Evolutionary conservation across 129 eudicot species (phyloP), one percentile per base, ranked within the genome.

Genomic region (Pseudognaphalium luteoalbum): DNA sequence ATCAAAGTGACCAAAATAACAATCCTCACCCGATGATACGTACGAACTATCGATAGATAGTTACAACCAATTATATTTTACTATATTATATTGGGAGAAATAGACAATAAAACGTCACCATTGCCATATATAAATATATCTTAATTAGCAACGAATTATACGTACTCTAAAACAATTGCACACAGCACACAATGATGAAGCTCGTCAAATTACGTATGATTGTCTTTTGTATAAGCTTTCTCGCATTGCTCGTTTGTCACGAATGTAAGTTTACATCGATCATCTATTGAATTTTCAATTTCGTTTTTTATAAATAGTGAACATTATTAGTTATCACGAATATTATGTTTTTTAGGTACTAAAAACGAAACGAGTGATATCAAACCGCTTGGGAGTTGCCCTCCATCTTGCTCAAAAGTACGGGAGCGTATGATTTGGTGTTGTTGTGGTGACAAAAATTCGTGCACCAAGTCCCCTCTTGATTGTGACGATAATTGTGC

Each of bases 341-440:
- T 30, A 32, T 50, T 1, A 9, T 71, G 7, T 6, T 20, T 20
- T 50, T 30, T 29, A 17, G 75, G 75, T 71, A 54, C 35, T 12
- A 52, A 52, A 16, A 28, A 50, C 30, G 64, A 54, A 71, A 11
- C 41, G 8, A 29, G 5, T 29, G 42, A 17, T 4, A 33, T 25
- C 47, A 17, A 42, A 7, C 4, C 60, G 17, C 1, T 70, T 4
- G 73, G 17, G 39, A 70, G 5, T 70, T 70, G 74, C 20, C 60
- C 61, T 70, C 74, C 74, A 4, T 42, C 74, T 15, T 70, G 74
- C 51, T 16, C 74, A 7, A 70, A 70, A 47, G 74, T 52, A 47
- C 29, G 39, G n/a, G 61, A 29, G 51, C 34, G 11, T 6, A 4
- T 47, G 61, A 4, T 70, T 29, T 70, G 60, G 60, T 70, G 74